Conservation (phyloP, 192 early-diverging fungal species). For the Rhizoclosmatium sp. region DNA sequence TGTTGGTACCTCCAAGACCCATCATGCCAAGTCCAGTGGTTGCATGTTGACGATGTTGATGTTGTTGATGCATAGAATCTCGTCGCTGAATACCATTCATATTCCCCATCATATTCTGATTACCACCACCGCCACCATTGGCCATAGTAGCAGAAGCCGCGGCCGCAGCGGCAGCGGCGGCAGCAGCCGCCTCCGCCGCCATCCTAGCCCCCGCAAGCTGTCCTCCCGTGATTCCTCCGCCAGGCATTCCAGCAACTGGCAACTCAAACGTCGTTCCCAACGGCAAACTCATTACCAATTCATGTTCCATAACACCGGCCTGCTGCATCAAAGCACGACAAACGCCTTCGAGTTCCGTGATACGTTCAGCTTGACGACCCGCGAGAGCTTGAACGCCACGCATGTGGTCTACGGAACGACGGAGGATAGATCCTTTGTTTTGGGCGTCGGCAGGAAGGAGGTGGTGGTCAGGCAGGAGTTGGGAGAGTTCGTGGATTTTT, state of each 20-base stretch:
- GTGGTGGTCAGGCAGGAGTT: slow-evolving; percentile 78
- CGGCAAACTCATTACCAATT: slow-evolving; percentile 55
- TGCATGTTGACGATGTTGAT: not conserved
- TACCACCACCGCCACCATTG: no score
- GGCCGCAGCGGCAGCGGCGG: not conserved
- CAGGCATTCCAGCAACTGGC: slow-evolving; percentile 41
- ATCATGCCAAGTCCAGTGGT: not conserved
- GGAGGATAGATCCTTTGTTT: slow-evolving; percentile 94
- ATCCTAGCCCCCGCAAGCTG: slow-evolving; percentile 34
- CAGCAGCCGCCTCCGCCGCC: slow-evolving; percentile 14
- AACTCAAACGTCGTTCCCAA: slow-evolving; percentile 59
- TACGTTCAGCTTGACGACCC: slow-evolving; percentile 67
- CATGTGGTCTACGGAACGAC: slow-evolving; percentile 94
- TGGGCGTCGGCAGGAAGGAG: slow-evolving; percentile 62
- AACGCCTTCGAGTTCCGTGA: slow-evolving; percentile 76
- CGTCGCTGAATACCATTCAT: not conserved
- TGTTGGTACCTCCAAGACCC: not conserved
- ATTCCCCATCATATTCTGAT: not conserved
- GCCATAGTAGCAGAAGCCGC: not conserved
- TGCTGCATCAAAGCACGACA: slow-evolving; percentile 48
- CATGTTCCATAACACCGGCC: slow-evolving; percentile 56
- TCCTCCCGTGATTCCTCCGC: slow-evolving; percentile 30
- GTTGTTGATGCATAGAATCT: not conserved
- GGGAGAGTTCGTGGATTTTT: slow-evolving; percentile 90
- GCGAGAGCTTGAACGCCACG: slow-evolving; percentile 76